Conservation (phyloP, 169 alveolate genomes). For the Sarcocystis neurona region DNA sequence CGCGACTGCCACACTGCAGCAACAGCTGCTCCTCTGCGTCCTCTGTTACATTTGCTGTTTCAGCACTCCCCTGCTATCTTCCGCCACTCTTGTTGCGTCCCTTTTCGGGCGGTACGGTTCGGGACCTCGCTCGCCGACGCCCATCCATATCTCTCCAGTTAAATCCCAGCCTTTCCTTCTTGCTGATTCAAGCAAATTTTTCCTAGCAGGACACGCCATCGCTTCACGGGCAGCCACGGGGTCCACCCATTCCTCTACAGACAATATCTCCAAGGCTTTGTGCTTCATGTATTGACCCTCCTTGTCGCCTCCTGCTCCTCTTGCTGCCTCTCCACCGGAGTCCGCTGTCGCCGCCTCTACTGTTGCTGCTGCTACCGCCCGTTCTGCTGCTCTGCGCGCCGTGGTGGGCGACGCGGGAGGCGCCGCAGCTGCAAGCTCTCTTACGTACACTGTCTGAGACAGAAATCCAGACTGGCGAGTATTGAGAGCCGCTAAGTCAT, state of each 20-base stretch:
- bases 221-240: constrained; percentile 34
- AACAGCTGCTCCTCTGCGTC: neutral
- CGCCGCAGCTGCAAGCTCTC: neutral
- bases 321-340: neutral
- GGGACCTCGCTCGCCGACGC: neutral
- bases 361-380: neutral
- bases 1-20: neutral
- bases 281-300: neutral
- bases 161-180: constrained; percentile 14
- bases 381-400: neutral
- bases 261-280: constrained; percentile 11
- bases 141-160: constrained; percentile 19
- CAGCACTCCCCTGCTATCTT: neutral
- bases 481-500: neutral
- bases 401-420: neutral
- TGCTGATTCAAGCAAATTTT: neutral
- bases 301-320: neutral
- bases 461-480: neutral
- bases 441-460: neutral
- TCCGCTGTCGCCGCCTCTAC: neutral
- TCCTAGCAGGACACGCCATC: neutral
- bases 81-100: neutral
- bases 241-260: constrained; percentile 38
- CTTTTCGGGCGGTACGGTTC: neutral
- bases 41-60: neutral